Evolutionary conservation across 306 rosid genomes (phyloP).

Genomic region (Erythrophleum fordii): DNA sequence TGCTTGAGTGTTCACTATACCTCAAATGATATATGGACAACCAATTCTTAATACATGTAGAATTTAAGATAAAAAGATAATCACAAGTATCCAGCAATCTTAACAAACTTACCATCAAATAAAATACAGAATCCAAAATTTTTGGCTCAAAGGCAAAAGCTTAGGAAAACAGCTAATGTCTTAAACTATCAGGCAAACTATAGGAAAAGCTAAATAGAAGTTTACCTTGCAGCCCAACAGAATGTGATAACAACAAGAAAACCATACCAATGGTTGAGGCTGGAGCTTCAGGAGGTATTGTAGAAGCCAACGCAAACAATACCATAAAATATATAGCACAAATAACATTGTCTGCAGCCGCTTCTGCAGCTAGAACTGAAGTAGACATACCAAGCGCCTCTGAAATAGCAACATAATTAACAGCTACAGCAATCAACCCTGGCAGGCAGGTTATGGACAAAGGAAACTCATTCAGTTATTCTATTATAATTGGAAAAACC

Average conservation of each 20-base stretch:
- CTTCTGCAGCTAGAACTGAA: conserved; percentile 78
- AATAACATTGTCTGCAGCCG: conserved; percentile 85
- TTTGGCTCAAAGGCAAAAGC: neutral
- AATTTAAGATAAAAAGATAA: neutral
- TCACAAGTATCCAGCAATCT: neutral
- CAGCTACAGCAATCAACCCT: conserved; percentile 56
- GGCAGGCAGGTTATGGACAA: conserved; percentile 10
- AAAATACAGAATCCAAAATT: neutral
- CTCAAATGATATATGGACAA: too few relatives aligned
- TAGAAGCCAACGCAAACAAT: conserved; percentile 77
- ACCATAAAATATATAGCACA: conserved; percentile 69
- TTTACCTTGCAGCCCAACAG: neutral
- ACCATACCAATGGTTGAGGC: conserved; percentile 44
- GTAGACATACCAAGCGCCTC: conserved; percentile 67
- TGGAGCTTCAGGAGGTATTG: conserved; percentile 67
- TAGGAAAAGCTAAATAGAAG: neutral
- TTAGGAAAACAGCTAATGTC: neutral
- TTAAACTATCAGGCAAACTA: neutral
- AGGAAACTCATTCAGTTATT: conserved; percentile 30
- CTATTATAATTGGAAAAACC: neutral
- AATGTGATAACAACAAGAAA: conserved; percentile 8
- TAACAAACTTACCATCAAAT: neutral
- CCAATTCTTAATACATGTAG: too few relatives aligned
- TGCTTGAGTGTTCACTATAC: too few relatives aligned
- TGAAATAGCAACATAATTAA: conserved; percentile 79